Conservation (phyloP, 129 eudicot species). For the Glebionis coronaria region DNA sequence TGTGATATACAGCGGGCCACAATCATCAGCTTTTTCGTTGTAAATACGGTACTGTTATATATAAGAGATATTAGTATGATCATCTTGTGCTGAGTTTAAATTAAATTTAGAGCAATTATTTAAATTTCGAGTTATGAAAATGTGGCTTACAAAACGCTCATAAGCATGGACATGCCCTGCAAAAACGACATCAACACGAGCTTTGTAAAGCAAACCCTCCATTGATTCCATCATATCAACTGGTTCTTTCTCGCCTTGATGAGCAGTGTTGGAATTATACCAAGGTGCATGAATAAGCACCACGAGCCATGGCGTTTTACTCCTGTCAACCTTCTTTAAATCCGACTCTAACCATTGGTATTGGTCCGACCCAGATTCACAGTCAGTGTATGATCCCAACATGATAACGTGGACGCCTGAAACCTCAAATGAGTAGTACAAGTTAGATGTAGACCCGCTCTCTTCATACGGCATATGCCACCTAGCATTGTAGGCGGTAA, state of each 20-base stretch:
- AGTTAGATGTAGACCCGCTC: conserved; percentile 62
- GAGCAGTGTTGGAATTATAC: conserved; percentile 72
- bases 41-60: conserved; percentile 44
- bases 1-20: conserved; percentile 61
- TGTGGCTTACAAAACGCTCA: conserved; percentile 58
- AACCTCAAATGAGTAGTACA: conserved; percentile 69
- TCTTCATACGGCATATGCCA: conserved; percentile 81
- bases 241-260: conserved; percentile 57
- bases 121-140: neutral
- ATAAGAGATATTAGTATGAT: neutral
- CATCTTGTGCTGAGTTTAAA: neutral
- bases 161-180: conserved; percentile 91
- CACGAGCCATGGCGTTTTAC: conserved; percentile 64
- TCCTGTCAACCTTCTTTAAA: conserved; percentile 52
- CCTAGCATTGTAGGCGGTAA: conserved; percentile 69
- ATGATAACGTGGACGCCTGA: conserved; percentile 64
- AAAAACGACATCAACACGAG: conserved; percentile 64
- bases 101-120: neutral
- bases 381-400: conserved; percentile 81
- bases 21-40: conserved; percentile 36
- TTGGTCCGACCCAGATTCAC: conserved; percentile 48
- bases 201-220: conserved; percentile 58
- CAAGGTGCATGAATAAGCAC: conserved; percentile 71
- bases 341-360: conserved; percentile 61
- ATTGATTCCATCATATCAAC: conserved; percentile 56